Base-by-base conservation (phyloP, 345 rosid species). In the Heritiera littoralis region DNA sequence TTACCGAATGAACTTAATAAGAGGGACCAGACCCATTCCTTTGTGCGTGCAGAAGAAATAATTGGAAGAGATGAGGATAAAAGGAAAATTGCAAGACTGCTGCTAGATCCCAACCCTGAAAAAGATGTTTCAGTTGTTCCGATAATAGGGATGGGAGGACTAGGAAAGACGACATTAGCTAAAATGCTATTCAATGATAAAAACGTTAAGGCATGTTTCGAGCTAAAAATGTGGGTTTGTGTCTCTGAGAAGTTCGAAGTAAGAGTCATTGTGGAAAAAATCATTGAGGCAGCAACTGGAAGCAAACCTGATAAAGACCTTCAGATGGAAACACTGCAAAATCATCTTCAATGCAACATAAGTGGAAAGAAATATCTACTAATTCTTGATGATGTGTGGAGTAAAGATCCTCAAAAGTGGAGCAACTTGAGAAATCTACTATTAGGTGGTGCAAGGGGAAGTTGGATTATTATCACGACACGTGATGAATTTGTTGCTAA, bases 331-430 rank as follows among this genome's bases (percentile, higher is more conserved):
- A 41, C 15, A 41, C 7, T 66, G 51, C 72, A 66, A 18, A 10
- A 18, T 41, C 14, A 0, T 3, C 72, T 66, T 41, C 71, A 15
- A 40, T 3, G 1, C 2, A 3, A 0, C 1, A n/a, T 67, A 10
- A 18, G 11, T 10, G 9, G 54, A 67, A 67, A 45, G 30, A 67
- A 67, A 2, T 67, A 67, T 3, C 9, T 67, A 3, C 54, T 67
- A 11, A 54, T 66, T 41, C 71, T 66, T 3, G 71, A 66, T 40
- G 71, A 66, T 41, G 30, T 66, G 4, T 66, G 71, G 72, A 67
- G 45, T n/a, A 54, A 67, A 23, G 28, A 23, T 23, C 28, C 28
- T 23, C 28, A 23, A 23, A 23, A 23, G 28, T 23, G 28, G 28
- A 0, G 0, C 14, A 45, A 3, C 0, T 43, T 67, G 15, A 18